phyloP scores from a whole-genome alignment of 768 basidiomycete genomes.

The Pisolithus microcarpus region DNA sequence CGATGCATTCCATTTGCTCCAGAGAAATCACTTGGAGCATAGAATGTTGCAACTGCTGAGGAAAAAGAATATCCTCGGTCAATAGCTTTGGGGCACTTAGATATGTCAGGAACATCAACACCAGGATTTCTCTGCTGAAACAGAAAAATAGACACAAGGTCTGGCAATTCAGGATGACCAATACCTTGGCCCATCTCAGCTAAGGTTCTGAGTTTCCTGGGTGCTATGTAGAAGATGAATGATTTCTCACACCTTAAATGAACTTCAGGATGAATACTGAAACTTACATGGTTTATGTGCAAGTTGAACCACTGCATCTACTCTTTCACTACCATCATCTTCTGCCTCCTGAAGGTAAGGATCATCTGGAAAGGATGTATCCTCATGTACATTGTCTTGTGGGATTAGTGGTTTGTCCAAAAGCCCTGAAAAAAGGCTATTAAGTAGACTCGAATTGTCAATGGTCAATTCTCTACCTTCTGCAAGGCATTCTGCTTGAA shows the following conservation, averaged over 20 bases:
- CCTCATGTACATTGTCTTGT: background rate
- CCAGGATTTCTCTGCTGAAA: slow-evolving; percentile 7
- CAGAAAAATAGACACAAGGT: slow-evolving; percentile 14
- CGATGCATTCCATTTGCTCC: too few relatives aligned
- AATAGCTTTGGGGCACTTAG: too few relatives aligned
- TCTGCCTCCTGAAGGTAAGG: background rate
- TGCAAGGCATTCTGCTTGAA: background rate
- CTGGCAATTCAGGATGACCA: background rate
- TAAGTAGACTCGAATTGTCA: background rate
- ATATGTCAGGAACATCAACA: background rate
- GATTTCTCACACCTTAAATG: background rate
- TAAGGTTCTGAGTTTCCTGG: too few relatives aligned
- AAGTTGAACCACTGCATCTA: background rate
- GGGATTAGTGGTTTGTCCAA: background rate
- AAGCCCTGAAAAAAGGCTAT: background rate
- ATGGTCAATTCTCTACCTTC: background rate
- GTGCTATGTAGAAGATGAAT: slow-evolving; percentile 3
- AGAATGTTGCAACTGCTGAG: too few relatives aligned
- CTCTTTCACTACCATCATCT: background rate
- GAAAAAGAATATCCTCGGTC: too few relatives aligned
- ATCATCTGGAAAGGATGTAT: background rate
- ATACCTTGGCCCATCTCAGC: too few relatives aligned
- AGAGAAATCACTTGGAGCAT: too few relatives aligned
- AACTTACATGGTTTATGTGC: background rate
- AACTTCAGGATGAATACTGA: background rate